Evolutionary conservation across 495 filamentous ascomycete genomes (phyloP), one percentile per base, ranked within the genome.

Genomic region (Penicillium cataractarum): DNA sequence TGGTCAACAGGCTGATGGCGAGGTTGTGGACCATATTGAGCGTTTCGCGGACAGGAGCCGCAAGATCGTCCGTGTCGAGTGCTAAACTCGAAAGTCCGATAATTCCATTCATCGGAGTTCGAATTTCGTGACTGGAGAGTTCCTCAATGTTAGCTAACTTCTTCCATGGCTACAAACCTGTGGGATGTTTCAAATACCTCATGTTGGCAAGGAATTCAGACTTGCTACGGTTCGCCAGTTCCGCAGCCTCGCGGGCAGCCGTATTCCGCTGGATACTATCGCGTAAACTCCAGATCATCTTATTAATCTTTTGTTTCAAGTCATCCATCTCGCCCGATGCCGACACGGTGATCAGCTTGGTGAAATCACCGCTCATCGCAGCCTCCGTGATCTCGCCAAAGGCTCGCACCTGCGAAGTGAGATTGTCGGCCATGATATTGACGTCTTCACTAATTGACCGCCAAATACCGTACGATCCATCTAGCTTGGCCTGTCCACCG

Each of bases 251-350:
- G 35, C 84, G 74, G 63, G 87, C 68, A 35, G 71, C 65, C 2
- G 67, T 68, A 44, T 72, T 72, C 53, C 68, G 68, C 52, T 73
- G 72, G 12, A 75, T 75, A 29, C 72, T 75, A 37, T 96, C 92
- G 44, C 92, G 82, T 64, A 97, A 74, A 67, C 92, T 92, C 73
- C 86, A 91, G 22, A 97, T 91, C 92, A 97, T 97, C 76, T 93
- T 89, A 67, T 96, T 97, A 80, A 97, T 97, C 78, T 96, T 96
- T 57, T 90, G 86, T 75, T 97, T 97, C 65, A 97, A 81, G 64
- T 96, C 92, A 74, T 96, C 93, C 93, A 97, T 97, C 72, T 97
- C 93, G 60, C 93, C 93, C 2, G 92, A 94, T 33, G 93, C 93
- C 71, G 93, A 91, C 12, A 97, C 92, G 12, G 91, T 93, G 62